Conservation (phyloP, 2,329 filamentous ascomycete genomes). For the Chrysoporthe puriensis region DNA sequence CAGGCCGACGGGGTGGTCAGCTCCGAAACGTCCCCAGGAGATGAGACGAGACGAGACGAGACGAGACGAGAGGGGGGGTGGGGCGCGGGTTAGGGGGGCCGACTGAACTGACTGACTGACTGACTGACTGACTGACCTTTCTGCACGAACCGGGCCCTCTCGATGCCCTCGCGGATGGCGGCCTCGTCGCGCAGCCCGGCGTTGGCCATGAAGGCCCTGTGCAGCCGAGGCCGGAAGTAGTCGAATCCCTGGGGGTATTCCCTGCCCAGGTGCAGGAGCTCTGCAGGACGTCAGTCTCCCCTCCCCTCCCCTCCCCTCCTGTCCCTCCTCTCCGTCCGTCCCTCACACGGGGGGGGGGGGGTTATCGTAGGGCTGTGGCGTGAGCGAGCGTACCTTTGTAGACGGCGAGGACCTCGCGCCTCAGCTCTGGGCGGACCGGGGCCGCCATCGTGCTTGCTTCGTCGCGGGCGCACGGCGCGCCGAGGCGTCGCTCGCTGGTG, state of each 20-base stretch:
- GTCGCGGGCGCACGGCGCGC: neutral
- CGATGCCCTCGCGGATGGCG: constrained; percentile 76
- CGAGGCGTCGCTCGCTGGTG: neutral
- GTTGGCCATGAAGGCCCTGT: constrained; percentile 83
- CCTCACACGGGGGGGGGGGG: too few species aligned
- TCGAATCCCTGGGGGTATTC: constrained; percentile 83
- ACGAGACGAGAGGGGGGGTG: too few species aligned
- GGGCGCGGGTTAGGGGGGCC: too few species aligned
- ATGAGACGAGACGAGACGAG: too few species aligned
- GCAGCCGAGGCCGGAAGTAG: constrained; percentile 81
- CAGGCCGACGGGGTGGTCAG: neutral
- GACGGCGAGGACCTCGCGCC: constrained; percentile 78
- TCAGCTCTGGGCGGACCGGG: constrained; percentile 59
- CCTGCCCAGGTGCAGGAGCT: constrained; percentile 80
- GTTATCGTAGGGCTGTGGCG: too few species aligned
- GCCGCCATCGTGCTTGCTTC: constrained; percentile 33
- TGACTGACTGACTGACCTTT: constrained; percentile 63
- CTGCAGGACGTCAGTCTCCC: too few species aligned
- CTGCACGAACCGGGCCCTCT: constrained; percentile 83
- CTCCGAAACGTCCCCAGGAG: neutral
- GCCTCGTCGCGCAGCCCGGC: constrained; percentile 70
- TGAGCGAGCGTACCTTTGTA: constrained; percentile 72
- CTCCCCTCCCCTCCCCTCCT: too few species aligned
- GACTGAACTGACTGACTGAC: too few species aligned
- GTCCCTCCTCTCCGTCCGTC: too few species aligned